Evolutionary conservation across 805 yeast genomes (phyloP), one percentile per base, ranked within the genome.

Genomic region (Spathaspora passalidarum): DNA sequence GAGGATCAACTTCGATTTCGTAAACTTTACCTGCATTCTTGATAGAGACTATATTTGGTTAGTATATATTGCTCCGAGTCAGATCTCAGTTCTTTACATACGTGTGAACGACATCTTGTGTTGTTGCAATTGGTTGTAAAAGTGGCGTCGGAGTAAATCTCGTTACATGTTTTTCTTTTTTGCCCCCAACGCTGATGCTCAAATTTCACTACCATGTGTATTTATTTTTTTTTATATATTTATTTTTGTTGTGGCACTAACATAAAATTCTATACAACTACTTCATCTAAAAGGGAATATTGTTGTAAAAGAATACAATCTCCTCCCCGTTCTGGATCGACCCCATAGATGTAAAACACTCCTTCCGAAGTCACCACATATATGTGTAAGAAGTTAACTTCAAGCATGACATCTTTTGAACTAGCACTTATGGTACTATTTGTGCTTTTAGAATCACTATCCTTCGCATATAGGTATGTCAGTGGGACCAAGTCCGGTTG

Each of bases 281-380:
- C 34, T 43, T 54, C 60, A 23, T 67, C 74, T 23, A 69, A 57
- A 36, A 86, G 67, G 5, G 84, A 76, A 57, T 82, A 84, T 57
- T 88, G 96, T 49, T 83, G 80, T 45, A 87, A 68, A 49, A 89
- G 68, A 34, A 85, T 79, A 65, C 98, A 92, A 59, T 91, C 97
- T 2, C 99, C 99, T 1, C 98, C 98, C 44, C 91, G 68, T 49
- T 84, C 95, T 0, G 94, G 84, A 50, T 89, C 94, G 39, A 92
- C 68, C 2, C 84, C 84, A 62, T 88, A 92, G 42, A 86, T 87
- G 56, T 84, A 86, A 53, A 87, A 85, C 53, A 78, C 80, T 0
- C 98, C 98, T 46, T 82, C 87, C 0, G 85, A 77, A 0, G 96
- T 88, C 3, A 88, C 88, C 5, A 90, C 92, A 47, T 81, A 76